These are phyloP conservation scores for Thielaviopsis cerberus DNA, from an alignment of 2,329 filamentous ascomycete genomes.

Conservation along the genomic window DNA sequence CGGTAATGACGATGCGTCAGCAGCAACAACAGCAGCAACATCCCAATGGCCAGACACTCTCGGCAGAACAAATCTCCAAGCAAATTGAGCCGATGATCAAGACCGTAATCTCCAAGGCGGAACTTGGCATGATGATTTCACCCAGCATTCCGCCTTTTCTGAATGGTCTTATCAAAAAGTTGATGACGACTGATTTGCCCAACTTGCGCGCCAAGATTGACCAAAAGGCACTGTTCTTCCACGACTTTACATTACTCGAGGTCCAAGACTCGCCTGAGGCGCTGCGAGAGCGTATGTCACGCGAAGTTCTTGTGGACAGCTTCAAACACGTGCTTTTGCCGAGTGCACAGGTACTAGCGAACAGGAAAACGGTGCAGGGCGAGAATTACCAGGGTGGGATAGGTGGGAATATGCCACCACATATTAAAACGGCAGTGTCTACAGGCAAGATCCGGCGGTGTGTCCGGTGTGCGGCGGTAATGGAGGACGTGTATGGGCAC, in stretches of 20 bases:
- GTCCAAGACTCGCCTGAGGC: conserved; percentile 36
- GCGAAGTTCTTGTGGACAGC: conserved; percentile 28
- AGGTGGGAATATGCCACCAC: background rate
- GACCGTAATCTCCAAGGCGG: conserved; percentile 28
- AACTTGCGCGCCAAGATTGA: conserved; percentile 42
- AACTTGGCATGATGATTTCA: conserved; percentile 34
- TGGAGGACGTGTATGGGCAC: conserved; percentile 36
- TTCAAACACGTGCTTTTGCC: conserved; percentile 41
- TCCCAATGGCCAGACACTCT: conserved; percentile 7
- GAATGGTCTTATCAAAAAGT: conserved; percentile 40
- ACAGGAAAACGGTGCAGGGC: conserved; percentile 14
- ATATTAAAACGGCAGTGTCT: conserved; percentile 20
- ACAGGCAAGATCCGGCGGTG: conserved; percentile 21
- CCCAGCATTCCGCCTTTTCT: conserved; percentile 28
- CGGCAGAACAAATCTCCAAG: conserved; percentile 19
- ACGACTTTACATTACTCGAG: conserved; percentile 51
- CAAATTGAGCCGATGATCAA: conserved; percentile 27
- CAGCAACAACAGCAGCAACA: conserved; percentile 11
- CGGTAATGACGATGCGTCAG: conserved; percentile 2
- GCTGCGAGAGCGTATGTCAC: conserved; percentile 21
- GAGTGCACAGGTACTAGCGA: conserved; percentile 11
- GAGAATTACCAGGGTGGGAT: conserved; percentile 9
- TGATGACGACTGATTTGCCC: conserved; percentile 41
- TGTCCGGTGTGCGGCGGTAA: conserved; percentile 44
- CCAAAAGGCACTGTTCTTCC: conserved; percentile 50